These are phyloP conservation scores for Penicillium janthinellum DNA, from an alignment of 2,329 filamentous ascomycete genomes.

Conservation along the genomic window DNA sequence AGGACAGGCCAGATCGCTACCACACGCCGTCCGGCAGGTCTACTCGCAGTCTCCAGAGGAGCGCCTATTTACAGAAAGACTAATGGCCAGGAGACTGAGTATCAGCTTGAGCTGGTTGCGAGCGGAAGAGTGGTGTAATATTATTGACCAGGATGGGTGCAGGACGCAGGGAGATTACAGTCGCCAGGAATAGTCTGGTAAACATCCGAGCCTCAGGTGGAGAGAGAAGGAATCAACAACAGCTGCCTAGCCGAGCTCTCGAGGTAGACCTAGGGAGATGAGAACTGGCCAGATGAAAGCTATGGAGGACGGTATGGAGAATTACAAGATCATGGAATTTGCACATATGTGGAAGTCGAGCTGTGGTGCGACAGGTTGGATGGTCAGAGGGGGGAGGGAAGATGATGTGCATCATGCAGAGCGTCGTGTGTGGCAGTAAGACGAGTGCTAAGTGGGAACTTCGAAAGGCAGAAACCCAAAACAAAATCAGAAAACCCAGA, in stretches of 20 bases:
- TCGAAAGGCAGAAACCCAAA: neutral
- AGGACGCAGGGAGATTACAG: conserved; percentile 34
- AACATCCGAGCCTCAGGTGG: conserved; percentile 25
- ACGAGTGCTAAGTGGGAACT: neutral
- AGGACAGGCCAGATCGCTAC: conserved; percentile 1
- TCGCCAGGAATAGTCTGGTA: conserved; percentile 13
- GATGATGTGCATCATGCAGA: conserved; percentile 36
- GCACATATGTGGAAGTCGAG: neutral
- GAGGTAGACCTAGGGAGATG: neutral
- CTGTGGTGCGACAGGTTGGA: conserved; percentile 14
- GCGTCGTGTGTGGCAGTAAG: conserved; percentile 17
- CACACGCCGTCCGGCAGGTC: neutral
- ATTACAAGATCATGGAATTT: neutral
- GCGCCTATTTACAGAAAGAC: conserved; percentile 7
- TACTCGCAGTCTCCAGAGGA: neutral
- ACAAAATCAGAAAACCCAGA: neutral
- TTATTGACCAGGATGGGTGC: conserved; percentile 40
- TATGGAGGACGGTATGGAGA: neutral
- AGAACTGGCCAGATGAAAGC: neutral
- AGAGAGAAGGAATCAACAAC: conserved; percentile 16
- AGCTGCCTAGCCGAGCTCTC: conserved; percentile 16
- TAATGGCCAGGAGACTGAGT: conserved; percentile 27
- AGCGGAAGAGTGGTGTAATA: conserved; percentile 44
- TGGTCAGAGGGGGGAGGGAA: conserved; percentile 5
- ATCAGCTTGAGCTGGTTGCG: conserved; percentile 40